Percentiles rank a stretch among this genome's conserved stretches.
Conservation (phyloP, 2,329 filamentous ascomycete species). For the Trichoderma koningii region DNA sequence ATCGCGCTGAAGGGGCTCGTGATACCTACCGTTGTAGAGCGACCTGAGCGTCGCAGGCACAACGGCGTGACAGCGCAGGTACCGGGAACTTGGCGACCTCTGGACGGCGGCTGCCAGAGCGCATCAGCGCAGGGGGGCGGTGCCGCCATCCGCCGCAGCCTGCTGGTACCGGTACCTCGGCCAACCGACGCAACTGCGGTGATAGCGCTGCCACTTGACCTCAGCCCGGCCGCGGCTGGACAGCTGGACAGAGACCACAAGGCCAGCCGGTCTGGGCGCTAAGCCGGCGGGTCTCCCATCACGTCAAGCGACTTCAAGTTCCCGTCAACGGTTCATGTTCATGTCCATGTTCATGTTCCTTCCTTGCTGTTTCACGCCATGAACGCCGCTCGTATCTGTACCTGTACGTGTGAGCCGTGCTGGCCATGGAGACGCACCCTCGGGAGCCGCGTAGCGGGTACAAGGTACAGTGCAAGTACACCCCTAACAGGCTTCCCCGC, state of each 20-base stretch:
- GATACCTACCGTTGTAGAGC: slow-evolving; percentile 18
- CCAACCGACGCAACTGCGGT: neutral
- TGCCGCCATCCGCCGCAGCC: slow-evolving; percentile 13
- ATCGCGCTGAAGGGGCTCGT: slow-evolving; percentile 24
- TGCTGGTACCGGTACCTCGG: slow-evolving; percentile 6
- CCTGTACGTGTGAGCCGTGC: neutral
- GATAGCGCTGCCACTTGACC: neutral
- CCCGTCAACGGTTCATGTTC: neutral
- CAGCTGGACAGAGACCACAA: neutral
- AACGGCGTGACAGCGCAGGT: neutral
- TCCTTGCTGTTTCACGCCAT: neutral
- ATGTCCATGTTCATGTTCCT: neutral
- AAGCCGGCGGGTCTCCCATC: slow-evolving; percentile 10
- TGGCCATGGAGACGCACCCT: neutral
- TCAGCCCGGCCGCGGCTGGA: slow-evolving; percentile 2
- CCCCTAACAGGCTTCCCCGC: slow-evolving; percentile 27
- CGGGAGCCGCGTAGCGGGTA: neutral
- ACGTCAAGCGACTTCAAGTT: neutral
- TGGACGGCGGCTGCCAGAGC: neutral
- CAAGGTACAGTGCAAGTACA: slow-evolving; percentile 25
- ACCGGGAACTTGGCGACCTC: slow-evolving; percentile 1
- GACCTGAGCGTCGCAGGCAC: slow-evolving; percentile 2
- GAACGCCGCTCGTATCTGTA: neutral
- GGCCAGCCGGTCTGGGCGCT: slow-evolving; percentile 12
- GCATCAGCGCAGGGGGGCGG: slow-evolving; percentile 22